Evolutionary conservation across 257 asterid genomes (phyloP).

Genomic region (Solanum medicagineum): DNA sequence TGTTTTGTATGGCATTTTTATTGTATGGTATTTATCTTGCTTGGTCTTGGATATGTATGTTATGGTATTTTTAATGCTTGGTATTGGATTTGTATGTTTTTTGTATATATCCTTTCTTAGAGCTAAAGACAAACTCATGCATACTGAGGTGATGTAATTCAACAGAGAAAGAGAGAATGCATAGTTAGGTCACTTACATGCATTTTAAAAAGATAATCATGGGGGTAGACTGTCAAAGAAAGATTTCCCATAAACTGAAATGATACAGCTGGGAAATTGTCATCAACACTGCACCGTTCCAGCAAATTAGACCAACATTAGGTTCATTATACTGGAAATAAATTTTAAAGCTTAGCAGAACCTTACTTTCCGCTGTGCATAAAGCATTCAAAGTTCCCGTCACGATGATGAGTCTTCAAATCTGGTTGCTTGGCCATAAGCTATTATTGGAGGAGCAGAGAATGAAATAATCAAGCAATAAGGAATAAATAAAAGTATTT

Average conservation of each 20-base stretch:
- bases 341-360: neutral
- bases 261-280: slow-evolving; percentile 11
- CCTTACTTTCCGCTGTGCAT: slow-evolving; percentile 46
- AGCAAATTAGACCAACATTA: neutral
- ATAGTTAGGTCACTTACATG: neutral
- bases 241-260: slow-evolving; percentile 7
- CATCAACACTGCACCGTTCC: slow-evolving; percentile 1
- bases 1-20: no score
- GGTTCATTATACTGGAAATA: neutral
- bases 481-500: neutral
- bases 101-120: no score
- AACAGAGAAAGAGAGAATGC: neutral
- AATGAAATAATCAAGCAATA: neutral
- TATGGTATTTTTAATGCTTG: no score
- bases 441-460: slow-evolving; percentile 22
- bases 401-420: slow-evolving; percentile 34
- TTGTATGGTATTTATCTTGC: no score
- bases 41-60: no score
- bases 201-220: slow-evolving; percentile 14
- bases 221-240: slow-evolving; percentile 5
- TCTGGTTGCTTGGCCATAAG: slow-evolving; percentile 44
- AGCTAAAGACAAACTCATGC: neutral
- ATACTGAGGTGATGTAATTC: neutral
- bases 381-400: slow-evolving; percentile 37
- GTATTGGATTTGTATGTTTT: no score